Evolutionary conservation across 2,329 filamentous ascomycete genomes (phyloP), one percentile per base, ranked within the genome.

Genomic region (Alternaria sp.): DNA sequence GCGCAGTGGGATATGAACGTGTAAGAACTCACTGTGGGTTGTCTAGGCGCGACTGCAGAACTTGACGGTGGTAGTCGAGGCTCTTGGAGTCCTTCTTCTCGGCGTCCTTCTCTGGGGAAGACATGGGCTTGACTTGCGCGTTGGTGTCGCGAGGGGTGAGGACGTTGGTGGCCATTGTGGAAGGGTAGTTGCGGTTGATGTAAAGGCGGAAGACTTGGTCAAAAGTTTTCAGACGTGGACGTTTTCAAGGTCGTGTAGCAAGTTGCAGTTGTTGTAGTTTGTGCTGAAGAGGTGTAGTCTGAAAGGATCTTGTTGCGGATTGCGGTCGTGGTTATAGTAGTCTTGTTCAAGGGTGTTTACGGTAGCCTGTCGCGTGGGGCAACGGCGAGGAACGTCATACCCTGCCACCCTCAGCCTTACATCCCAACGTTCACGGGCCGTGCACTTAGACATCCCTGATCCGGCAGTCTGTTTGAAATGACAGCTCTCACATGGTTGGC

Each of bases 11-110:
- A 32, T 13, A 28, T 19, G 30, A 6, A 15, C 11, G 15, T 30
- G 28, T 15, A 11, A 1, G 26, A 23, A 82, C 88, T 69, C 84
- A 92, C 91, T 87, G 83, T 68, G 87, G 86, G 74, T 88, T 83
- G 60, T 90, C 86, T 79, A 93, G 88, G 84, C 91, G 92, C 78
- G 86, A 88, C 77, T 92, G 87, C 62, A 93, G 84, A 59, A 92
- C 85, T 82, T 93, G 89, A 66, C 91, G 90, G 77, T 93, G 91
- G 77, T 92, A 92, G 76, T 93, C 91, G 85, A 94, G 77, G 46
- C 72, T 78, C 76, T 81, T 81, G 15, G 74, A 74, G 78, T 85
- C 32, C 45, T 44, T 32, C 26, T 62, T 63, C 12, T 59, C 57
- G n/a, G n/a, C 71, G 56, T 74, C 65, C 47, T 75, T 70, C 58